phyloP scores from a whole-genome alignment of 139 green algal genomes.

The Zygnema circumcarinatum region DNA sequence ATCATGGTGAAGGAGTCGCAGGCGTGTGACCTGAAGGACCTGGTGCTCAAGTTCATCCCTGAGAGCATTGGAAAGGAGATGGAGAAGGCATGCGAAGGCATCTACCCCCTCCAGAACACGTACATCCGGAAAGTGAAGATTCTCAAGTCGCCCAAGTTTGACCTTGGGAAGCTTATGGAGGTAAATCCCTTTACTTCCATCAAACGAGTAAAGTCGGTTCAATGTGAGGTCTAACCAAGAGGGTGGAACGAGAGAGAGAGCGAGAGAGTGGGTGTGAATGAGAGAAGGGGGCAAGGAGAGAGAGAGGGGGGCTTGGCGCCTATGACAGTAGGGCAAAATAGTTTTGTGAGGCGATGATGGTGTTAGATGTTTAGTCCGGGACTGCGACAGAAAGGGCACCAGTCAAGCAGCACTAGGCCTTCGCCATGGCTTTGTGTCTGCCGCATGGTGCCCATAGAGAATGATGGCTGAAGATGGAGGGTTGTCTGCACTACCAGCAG shows the following conservation, averaged over 20 bases:
- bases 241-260: neutral
- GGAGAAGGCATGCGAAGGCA: conserved; percentile 87
- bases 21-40: conserved; percentile 95
- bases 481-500: no score
- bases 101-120: conserved; percentile 93
- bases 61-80: conserved; percentile 98
- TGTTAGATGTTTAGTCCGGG: no score
- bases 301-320: neutral
- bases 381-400: no score
- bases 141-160: conserved; percentile 96
- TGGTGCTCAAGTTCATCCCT: conserved; percentile 98
- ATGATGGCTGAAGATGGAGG: no score
- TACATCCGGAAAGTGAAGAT: conserved; percentile 99
- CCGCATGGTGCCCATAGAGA: no score
- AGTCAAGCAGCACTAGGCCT: no score
- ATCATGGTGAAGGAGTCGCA: conserved; percentile 94
- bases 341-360: no score
- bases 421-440: no score
- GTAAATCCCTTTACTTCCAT: conserved; percentile 78
- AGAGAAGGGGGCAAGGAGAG: no score
- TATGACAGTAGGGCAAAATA: neutral
- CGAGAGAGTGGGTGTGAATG: no score
- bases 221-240: neutral
- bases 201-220: neutral
- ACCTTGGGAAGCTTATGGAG: conserved; percentile 98